Evolutionary conservation across 2,329 filamentous ascomycete genomes (phyloP).

Genomic region (Magnaporthiopsis rhizophila): DNA sequence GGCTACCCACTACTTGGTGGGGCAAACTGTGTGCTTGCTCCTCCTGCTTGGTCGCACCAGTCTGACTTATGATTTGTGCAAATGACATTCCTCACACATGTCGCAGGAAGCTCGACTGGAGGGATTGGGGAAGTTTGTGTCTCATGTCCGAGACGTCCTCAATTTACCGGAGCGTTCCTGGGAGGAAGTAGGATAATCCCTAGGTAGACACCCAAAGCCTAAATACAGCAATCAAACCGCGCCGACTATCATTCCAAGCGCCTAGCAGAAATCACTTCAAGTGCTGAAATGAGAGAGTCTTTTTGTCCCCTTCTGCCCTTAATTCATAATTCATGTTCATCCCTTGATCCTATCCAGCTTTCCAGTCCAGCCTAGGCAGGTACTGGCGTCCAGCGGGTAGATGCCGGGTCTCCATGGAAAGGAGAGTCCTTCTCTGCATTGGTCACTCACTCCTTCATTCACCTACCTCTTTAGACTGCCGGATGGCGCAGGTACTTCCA

Average conservation of each 20-base stretch:
- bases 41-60: background rate
- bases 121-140: background rate
- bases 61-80: background rate
- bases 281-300: background rate
- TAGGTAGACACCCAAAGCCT: background rate
- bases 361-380: too few relatives aligned
- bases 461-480: background rate
- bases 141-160: background rate
- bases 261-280: too few relatives aligned
- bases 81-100: background rate
- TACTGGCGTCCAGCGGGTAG: too few relatives aligned
- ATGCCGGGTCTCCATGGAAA: too few relatives aligned
- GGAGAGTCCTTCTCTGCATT: too few relatives aligned
- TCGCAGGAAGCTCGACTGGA: too few relatives aligned
- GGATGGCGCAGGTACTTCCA: background rate
- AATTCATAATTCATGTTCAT: too few relatives aligned
- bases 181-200: background rate
- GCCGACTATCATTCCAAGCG: background rate
- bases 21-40: too few relatives aligned
- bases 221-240: background rate
- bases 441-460: background rate
- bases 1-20: background rate
- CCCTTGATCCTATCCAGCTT: too few relatives aligned
- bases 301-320: too few relatives aligned
- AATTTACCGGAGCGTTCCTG: background rate